Evolutionary conservation across 1,284 basidiomycete genomes (phyloP), one percentile per base, ranked within the genome.

Genomic region (Peniophora sp.): DNA sequence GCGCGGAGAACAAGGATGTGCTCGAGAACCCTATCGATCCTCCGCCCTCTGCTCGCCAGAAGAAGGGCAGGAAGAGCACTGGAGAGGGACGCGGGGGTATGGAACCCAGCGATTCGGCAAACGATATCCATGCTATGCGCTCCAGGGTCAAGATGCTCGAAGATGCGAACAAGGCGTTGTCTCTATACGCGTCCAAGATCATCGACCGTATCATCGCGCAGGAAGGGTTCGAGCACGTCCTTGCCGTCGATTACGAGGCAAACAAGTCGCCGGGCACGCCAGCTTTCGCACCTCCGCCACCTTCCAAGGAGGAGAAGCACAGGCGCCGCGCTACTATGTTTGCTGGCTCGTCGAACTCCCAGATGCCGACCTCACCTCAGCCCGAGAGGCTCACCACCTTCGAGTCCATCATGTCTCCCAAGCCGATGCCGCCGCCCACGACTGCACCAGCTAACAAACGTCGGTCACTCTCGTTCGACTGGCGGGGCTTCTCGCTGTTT

Each of bases 171-270:
- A 95, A 95, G 65, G 93, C 92, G 0, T 73, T 97, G 11, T 91
- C 90, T 15, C 71, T 97, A 20, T 97, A 97, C 64, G 92, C 94
- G 17, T 92, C 90, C 50, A 97, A 97, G 75, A 97, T 97, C 60
- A 87, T 97, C 60, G 92, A 97, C 71, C 83, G 93, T 50, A 96
- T 97, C 64, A 92, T 96, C 55, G 81, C 91, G 2, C 84, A 92
- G 63, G 92, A 95, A 67, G 94, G 92, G 24, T 96, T 92, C 68
- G 94, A 97, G 66, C 89, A 94, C 60, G 86, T 97, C 50, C 79
- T 97, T 24, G 88, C 93, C 20, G 82, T 81, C 47, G 93, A 97
- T 65, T 94, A 92, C 62, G 87, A 86, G 49, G 18, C n/a, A 5
- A 41, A 41, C n/a, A 79, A 79, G 59, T 73, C 71, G 41, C 73